These are phyloP conservation scores for Herpetomonas tarakana DNA, from an alignment of 208 protist genomes.

Conservation along the genomic window DNA sequence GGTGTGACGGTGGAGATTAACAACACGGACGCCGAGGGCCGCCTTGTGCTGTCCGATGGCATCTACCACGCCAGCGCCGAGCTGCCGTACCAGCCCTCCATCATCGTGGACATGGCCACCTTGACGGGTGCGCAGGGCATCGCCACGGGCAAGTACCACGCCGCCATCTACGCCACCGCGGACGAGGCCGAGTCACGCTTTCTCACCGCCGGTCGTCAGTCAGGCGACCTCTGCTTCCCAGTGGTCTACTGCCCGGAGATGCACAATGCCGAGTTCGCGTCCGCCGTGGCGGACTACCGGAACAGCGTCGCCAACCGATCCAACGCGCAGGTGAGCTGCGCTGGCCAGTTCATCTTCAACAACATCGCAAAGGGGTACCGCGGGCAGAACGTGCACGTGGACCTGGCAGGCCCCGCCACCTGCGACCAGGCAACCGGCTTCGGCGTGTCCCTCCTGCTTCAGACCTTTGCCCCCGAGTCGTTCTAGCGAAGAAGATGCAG, in stretches of 20 bases:
- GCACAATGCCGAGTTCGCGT: slow-evolving; percentile 66
- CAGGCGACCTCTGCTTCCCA: slow-evolving; percentile 85
- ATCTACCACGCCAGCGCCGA: slow-evolving; percentile 83
- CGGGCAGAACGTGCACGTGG: slow-evolving; percentile 84
- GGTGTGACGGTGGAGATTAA: slow-evolving; percentile 90
- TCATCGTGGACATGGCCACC: slow-evolving; percentile 91
- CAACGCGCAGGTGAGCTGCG: slow-evolving; percentile 82
- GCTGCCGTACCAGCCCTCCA: slow-evolving; percentile 68
- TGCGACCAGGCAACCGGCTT: slow-evolving; percentile 71
- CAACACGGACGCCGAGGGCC: slow-evolving; percentile 93
- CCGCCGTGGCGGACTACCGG: slow-evolving; percentile 57
- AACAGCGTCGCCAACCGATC: slow-evolving; percentile 68
- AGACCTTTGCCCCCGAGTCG: slow-evolving; percentile 34
- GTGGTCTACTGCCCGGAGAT: slow-evolving; percentile 89
- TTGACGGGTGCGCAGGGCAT: slow-evolving; percentile 88
- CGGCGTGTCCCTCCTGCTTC: slow-evolving; percentile 64
- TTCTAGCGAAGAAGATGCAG: slow-evolving; percentile 2
- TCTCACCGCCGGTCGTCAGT: slow-evolving; percentile 35
- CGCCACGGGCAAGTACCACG: slow-evolving; percentile 78
- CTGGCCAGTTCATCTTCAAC: slow-evolving; percentile 78
- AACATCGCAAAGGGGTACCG: slow-evolving; percentile 56
- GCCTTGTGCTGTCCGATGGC: slow-evolving; percentile 90
- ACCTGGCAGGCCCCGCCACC: slow-evolving; percentile 71
- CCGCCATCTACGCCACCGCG: slow-evolving; percentile 77
- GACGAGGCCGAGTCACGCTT: slow-evolving; percentile 62